Percentiles rank a stretch among this genome's conserved stretches.
These are phyloP conservation scores for Blastocystis hominis DNA, from an alignment of 352 stramenopile genomes.

Conservation along the genomic window DNA sequence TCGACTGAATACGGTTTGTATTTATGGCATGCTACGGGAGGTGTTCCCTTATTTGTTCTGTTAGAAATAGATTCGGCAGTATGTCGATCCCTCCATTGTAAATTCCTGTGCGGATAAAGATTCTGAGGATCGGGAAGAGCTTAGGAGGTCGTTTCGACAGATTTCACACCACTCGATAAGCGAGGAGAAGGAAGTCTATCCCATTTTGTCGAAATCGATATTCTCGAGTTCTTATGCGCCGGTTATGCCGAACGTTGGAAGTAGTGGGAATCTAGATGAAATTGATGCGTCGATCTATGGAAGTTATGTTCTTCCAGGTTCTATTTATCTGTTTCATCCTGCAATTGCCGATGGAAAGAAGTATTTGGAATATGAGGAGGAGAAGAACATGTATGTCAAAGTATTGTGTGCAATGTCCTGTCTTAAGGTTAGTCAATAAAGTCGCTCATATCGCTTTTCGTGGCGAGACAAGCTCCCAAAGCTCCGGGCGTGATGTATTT, in stretches of 20 bases:
- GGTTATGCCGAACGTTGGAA: neutral
- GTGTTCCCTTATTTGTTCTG: neutral
- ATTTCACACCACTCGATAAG: neutral
- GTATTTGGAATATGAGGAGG: slow-evolving; percentile 4
- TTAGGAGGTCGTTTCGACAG: neutral
- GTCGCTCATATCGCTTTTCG: neutral
- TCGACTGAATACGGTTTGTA: neutral
- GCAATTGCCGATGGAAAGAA: neutral
- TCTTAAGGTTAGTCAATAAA: neutral
- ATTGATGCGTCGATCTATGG: neutral
- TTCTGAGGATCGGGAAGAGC: neutral
- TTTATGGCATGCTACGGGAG: neutral
- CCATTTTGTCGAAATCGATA: neutral
- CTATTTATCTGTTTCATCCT: slow-evolving; percentile 41
- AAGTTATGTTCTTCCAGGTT: slow-evolving; percentile 41
- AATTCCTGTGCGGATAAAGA: neutral
- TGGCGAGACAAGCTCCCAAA: neutral
- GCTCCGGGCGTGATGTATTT: slow-evolving; percentile 31
- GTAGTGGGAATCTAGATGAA: neutral
- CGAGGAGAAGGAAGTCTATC: neutral
- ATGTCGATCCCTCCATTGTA: neutral
- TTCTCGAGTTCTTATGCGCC: neutral
- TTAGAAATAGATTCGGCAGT: neutral
- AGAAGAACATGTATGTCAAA: neutral
- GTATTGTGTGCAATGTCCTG: neutral